Evolutionary conservation across 1,284 basidiomycete species (phyloP), one percentile per base, ranked within the genome.

Genomic region (Sparassis latifolia): DNA sequence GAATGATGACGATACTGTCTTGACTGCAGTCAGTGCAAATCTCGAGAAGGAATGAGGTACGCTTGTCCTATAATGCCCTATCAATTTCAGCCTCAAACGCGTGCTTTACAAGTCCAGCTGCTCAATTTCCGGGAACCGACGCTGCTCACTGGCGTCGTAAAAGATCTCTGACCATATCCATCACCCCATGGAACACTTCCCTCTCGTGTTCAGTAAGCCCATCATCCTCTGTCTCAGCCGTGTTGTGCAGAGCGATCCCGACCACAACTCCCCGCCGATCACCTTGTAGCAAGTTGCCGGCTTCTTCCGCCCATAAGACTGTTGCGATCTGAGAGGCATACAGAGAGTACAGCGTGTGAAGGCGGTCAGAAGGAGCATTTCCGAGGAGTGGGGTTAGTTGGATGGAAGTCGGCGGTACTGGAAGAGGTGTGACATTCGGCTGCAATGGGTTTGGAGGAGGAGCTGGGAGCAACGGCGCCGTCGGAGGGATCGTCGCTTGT

Each of bases 261-360:
- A 90, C 78, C 0, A 91, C 66, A 3, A 91, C 77, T 37, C 73
- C 75, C 51, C 73, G 72, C 52, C 78, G 72, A 41, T 74, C 64
- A 6, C 65, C 61, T 35, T 70, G 72, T 37, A 75, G 49, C 10
- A 67, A 59, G 48, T 64, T 63, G 49, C 72, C 61, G 45, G 72
- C 67, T 62, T 80, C 69, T 52, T 72, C 64, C 35, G 76, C 73
- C 89, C 90, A 96, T 1, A 94, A 67, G 5, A 95, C 75, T 0
- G 91, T 91, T 0, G 92, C 89, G 43, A 92, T 84, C 60, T 97
- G 94, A 3, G 84, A 75, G 0, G 84, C 84, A 65, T 95, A 97
- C 0, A 96, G 74, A 41, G 86, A 84, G 63, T 95, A 82, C 28
- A 96, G 69, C 0, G 84, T 82, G 41, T 83, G 81, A 51, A 81